Evolutionary conservation across 2,329 filamentous ascomycete genomes (phyloP).

Genomic region (Fusarium sp.): DNA sequence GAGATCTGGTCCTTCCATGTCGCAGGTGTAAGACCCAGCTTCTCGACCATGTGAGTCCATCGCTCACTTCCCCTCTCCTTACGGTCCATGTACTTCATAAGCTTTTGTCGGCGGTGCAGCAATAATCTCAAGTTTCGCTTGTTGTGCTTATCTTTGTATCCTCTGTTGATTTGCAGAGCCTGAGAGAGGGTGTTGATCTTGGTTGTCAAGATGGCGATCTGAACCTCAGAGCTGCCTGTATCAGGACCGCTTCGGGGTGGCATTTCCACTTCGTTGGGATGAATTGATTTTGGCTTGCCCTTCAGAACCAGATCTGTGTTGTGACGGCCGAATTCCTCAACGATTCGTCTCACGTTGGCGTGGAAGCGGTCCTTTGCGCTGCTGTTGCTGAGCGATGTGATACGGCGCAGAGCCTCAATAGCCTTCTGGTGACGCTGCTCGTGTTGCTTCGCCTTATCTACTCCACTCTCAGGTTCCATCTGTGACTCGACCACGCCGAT

Average conservation of each 20-base stretch:
- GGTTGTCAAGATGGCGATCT: constrained; percentile 92
- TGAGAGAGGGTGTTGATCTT: constrained; percentile 88
- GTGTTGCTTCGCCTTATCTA: constrained; percentile 56
- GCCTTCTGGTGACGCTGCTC: constrained; percentile 72
- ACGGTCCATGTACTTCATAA: constrained; percentile 84
- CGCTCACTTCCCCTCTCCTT: constrained; percentile 92
- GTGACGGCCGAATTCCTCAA: constrained; percentile 91
- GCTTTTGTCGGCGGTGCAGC: constrained; percentile 88
- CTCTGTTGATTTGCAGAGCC: constrained; percentile 72
- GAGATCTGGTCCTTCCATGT: constrained; percentile 91
- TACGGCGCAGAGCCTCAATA: constrained; percentile 79
- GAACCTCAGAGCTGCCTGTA: constrained; percentile 96
- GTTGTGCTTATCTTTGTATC: constrained; percentile 90
- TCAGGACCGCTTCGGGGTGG: constrained; percentile 81
- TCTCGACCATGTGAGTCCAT: constrained; percentile 88
- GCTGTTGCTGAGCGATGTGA: constrained; percentile 80
- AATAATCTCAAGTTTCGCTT: constrained; percentile 88
- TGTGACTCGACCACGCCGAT: constrained; percentile 49
- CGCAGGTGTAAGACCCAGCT: constrained; percentile 84
- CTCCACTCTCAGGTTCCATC: constrained; percentile 55
- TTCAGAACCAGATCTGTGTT: constrained; percentile 79
- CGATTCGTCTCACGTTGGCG: constrained; percentile 84
- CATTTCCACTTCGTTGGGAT: constrained; percentile 53
- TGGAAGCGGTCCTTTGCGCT: constrained; percentile 82
- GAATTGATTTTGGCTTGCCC: constrained; percentile 65